Percentiles rank a stretch among this genome's conserved stretches.
Conservation (phyloP, 352 stramenopile species). For the Aphanomyces euteiches region DNA sequence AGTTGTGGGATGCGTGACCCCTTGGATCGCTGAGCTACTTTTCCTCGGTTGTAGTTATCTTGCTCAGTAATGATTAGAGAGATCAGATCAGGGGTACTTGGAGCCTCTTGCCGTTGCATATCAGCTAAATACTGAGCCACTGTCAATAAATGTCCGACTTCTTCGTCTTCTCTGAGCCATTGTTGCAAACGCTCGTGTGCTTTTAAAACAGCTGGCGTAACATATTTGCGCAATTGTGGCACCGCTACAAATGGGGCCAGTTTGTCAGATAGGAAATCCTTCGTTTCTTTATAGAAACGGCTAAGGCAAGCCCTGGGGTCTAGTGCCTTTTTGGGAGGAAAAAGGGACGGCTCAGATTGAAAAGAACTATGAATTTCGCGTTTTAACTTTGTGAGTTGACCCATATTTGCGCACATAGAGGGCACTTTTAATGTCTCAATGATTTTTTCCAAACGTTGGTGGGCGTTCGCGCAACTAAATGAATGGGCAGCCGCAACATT, state of each 20-base stretch:
- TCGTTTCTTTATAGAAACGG: slow-evolving; percentile 5
- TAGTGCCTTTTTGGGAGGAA: not conserved
- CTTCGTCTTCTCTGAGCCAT: not conserved
- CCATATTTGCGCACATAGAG: slow-evolving; percentile 14
- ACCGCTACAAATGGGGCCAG: not conserved
- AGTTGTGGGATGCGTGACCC: too few species aligned
- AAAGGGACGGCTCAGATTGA: not conserved
- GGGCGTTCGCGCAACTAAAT: slow-evolving; percentile 4
- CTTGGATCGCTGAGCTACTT: not conserved
- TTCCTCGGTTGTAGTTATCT: not conserved
- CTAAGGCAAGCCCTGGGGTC: slow-evolving; percentile 6
- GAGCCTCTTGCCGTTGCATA: not conserved
- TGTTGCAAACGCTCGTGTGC: not conserved
- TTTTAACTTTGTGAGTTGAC: not conserved
- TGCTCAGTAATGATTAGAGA: not conserved
- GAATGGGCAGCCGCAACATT: not conserved
- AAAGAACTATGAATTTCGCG: not conserved
- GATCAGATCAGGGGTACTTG: not conserved
- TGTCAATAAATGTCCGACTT: not conserved
- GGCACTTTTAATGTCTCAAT: not conserved
- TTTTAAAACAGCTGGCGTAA: not conserved
- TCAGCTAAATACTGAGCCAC: not conserved
- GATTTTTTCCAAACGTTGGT: slow-evolving; percentile 11
- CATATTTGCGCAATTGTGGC: not conserved
- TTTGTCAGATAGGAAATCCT: not conserved